Base-by-base conservation (phyloP, 1,139 yeast species). In the Saccharomycopsis hybrid region DNA sequence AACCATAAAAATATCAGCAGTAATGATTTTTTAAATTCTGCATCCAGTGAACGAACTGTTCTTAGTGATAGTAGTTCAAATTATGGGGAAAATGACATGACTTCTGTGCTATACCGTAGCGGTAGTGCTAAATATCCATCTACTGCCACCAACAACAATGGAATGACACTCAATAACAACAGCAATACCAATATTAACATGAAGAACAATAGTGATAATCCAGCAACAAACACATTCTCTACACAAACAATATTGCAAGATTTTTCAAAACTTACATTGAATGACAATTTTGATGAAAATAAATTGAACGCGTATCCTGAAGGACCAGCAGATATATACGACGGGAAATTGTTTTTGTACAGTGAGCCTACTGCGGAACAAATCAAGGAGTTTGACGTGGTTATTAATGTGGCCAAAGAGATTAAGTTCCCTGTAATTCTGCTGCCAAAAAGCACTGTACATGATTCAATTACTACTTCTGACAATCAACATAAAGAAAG, bases 371-470 rank as follows among this genome's bases (percentile, higher is more conserved):
- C 70, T 0, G 52, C 69, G 5, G 68, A 75, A 2, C 78, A 82
- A 58, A 70, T 86, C 7, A 63, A 71, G 43, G 63, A 74, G 30
- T 90, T 73, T 62, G 95, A 88, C 62, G 74, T 89, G 39, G 82
- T 90, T 8, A 78, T 90, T 31, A 90, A 90, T 60, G 97, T 89
- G 32, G 97, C 97, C 7, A 78, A 76, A 58, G 97, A 90, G 60
- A 78, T 90, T 47, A 18, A 18, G 18, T 18, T 18, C 18, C 18
- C 18, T 18, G 18, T 18, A 18, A 18, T 18, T 18, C 18, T 18
- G 18, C 18, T 18, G 18, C 18, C 18, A 18, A 18, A 18, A 18
- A 18, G 18, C 18, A 18, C 18, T 18, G 18, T 18, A 18, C 18
- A 18, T 18, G 18, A 18, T 18, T 18, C 18, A 18, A 18, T 18